Conservation (phyloP, 805 yeast species). For the Cyberlindnera veronae region DNA sequence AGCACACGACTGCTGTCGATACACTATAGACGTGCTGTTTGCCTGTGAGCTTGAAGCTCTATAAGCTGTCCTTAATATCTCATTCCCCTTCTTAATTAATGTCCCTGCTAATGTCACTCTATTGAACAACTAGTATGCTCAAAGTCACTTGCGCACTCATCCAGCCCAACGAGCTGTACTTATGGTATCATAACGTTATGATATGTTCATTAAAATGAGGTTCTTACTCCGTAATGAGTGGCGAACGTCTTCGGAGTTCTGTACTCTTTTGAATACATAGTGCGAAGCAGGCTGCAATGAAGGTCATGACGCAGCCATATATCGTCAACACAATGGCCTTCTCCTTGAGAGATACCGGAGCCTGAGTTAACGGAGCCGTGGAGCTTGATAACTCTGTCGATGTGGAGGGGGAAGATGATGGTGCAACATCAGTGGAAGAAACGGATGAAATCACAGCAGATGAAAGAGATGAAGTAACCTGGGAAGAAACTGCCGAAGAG, state of each 20-base stretch:
- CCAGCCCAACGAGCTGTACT: too few species aligned
- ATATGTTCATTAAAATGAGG: too few species aligned
- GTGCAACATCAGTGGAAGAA: neutral
- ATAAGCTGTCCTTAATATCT: too few species aligned
- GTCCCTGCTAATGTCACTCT: too few species aligned
- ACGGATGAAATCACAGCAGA: neutral
- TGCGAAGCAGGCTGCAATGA: constrained; percentile 12
- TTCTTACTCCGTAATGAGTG: too few species aligned
- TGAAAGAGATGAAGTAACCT: neutral
- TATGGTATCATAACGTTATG: too few species aligned
- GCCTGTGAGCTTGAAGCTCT: too few species aligned
- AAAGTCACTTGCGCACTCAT: too few species aligned
- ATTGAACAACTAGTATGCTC: too few species aligned
- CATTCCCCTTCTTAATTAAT: too few species aligned
- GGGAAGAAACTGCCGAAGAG: too few species aligned
- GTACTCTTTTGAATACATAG: constrained; percentile 7
- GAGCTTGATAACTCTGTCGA: neutral
- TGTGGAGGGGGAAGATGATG: neutral
- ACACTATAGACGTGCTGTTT: neutral
- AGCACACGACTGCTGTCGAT: too few species aligned
- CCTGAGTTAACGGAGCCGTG: neutral
- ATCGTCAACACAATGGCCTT: constrained; percentile 28
- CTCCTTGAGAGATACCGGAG: constrained; percentile 17
- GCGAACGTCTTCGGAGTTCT: neutral
- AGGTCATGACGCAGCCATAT: constrained; percentile 30